These are phyloP conservation scores for Monilinia aucupariae DNA, from an alignment of 2,329 filamentous ascomycete genomes.

Conservation along the genomic window DNA sequence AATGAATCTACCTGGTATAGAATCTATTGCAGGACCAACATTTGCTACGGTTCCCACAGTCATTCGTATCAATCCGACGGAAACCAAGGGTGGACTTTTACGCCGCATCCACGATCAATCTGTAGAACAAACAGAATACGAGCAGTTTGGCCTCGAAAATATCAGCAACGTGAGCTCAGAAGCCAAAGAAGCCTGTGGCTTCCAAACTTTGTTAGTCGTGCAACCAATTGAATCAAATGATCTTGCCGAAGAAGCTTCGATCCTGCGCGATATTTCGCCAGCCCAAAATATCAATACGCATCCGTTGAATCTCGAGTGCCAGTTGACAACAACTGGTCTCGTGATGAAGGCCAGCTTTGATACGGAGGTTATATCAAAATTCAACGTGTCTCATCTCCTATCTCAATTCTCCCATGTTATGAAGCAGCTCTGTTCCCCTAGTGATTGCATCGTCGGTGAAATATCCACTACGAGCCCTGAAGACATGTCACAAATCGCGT, in stretches of 20 bases:
- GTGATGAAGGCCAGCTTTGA: slow-evolving; percentile 16
- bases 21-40: slow-evolving; percentile 41
- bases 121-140: slow-evolving; percentile 40
- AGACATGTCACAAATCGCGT: not conserved
- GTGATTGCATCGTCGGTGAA: not conserved
- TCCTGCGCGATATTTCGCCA: not conserved
- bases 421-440: not conserved
- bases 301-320: not conserved
- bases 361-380: slow-evolving; percentile 9
- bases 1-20: slow-evolving; percentile 38
- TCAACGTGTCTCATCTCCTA: slow-evolving; percentile 11
- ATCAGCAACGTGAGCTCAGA: slow-evolving; percentile 15
- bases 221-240: slow-evolving; percentile 17
- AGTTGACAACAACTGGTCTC: not conserved
- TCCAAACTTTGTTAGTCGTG: slow-evolving; percentile 22
- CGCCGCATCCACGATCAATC: slow-evolving; percentile 42
- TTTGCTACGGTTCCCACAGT: slow-evolving; percentile 40
- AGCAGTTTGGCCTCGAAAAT: slow-evolving; percentile 19
- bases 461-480: not conserved
- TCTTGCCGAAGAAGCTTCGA: not conserved
- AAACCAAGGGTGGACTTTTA: slow-evolving; percentile 38
- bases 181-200: slow-evolving; percentile 15
- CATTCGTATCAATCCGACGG: slow-evolving; percentile 33
- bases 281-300: not conserved
- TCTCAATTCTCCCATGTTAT: slow-evolving; percentile 11